A percentile compares a stretch with the other conserved stretches of the same genome.
phyloP scores from a whole-genome alignment of 1,139 yeast species.

The Scheffersomyces illinoinensis region DNA sequence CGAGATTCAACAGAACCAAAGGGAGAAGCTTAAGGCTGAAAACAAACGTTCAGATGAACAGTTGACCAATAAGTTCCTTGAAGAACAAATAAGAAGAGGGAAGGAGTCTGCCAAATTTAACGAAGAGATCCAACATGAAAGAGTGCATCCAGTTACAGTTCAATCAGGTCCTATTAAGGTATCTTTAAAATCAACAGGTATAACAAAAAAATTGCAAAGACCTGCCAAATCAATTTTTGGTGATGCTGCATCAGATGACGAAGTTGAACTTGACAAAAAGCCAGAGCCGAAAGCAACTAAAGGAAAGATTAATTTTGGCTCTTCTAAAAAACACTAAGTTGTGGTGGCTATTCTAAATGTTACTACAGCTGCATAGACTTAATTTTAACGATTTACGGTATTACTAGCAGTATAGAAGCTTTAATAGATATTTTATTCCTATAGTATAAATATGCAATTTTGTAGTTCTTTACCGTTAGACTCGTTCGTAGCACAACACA shows the following conservation, averaged over 20 bases:
- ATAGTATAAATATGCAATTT: neutral
- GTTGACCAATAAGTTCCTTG: constrained; percentile 40
- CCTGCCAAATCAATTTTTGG: constrained; percentile 7
- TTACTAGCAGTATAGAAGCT: neutral
- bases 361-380: too few species aligned
- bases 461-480: constrained; percentile 10
- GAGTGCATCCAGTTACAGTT: neutral
- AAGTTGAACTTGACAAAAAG: neutral
- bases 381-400: neutral
- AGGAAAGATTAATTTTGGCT: neutral
- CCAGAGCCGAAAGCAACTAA: neutral
- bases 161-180: constrained; percentile 9
- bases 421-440: neutral
- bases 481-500: constrained; percentile 67
- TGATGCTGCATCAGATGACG: constrained; percentile 7
- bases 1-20: constrained; percentile 12
- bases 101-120: constrained; percentile 13
- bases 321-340: neutral
- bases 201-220: constrained; percentile 2
- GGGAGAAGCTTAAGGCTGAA: constrained; percentile 19
- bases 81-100: constrained; percentile 56
- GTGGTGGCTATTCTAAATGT: neutral
- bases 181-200: constrained; percentile 4
- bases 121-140: constrained; percentile 9
- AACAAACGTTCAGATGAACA: constrained; percentile 10